These are phyloP conservation scores for Chiua virens DNA, from an alignment of 768 basidiomycete genomes.

Conservation along the genomic window DNA sequence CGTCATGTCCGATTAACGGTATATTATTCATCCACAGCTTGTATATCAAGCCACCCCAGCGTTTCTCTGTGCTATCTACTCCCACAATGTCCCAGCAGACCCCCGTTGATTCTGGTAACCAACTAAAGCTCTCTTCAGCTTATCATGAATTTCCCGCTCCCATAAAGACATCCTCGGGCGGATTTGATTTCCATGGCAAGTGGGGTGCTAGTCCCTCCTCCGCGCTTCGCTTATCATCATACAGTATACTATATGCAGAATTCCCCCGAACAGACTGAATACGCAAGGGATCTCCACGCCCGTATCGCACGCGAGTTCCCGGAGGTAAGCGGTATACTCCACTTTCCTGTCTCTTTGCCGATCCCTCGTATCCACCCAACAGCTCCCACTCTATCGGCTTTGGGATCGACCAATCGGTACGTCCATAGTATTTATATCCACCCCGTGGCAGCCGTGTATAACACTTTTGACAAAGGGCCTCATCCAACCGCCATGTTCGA, in stretches of 20 bases:
- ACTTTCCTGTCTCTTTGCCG: neutral
- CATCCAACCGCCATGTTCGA: slow-evolving; percentile 76
- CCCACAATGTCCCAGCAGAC: neutral
- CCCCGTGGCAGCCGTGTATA: neutral
- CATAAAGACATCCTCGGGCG: slow-evolving; percentile 52
- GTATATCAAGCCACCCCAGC: too few relatives aligned
- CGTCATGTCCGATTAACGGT: too few relatives aligned
- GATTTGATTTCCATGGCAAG: slow-evolving; percentile 75
- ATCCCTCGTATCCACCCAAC: neutral
- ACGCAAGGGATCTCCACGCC: slow-evolving; percentile 58
- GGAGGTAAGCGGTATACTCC: slow-evolving; percentile 43
- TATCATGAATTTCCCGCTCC: slow-evolving; percentile 58
- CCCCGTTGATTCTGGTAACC: too few relatives aligned
- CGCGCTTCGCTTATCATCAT: neutral
- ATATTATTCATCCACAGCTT: too few relatives aligned
- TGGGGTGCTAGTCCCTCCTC: neutral
- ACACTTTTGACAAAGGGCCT: slow-evolving; percentile 44
- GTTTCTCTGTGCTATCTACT: too few relatives aligned
- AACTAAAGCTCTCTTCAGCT: slow-evolving; percentile 38
- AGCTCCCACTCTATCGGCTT: slow-evolving; percentile 63
- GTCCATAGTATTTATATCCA: slow-evolving; percentile 12
- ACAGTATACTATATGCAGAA: slow-evolving; percentile 64
- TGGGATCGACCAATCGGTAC: slow-evolving; percentile 64
- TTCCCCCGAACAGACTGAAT: slow-evolving; percentile 42
- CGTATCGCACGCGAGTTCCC: slow-evolving; percentile 64